phyloP scores from a whole-genome alignment of 495 filamentous ascomycete genomes.

The Baudoinia panamericana region DNA sequence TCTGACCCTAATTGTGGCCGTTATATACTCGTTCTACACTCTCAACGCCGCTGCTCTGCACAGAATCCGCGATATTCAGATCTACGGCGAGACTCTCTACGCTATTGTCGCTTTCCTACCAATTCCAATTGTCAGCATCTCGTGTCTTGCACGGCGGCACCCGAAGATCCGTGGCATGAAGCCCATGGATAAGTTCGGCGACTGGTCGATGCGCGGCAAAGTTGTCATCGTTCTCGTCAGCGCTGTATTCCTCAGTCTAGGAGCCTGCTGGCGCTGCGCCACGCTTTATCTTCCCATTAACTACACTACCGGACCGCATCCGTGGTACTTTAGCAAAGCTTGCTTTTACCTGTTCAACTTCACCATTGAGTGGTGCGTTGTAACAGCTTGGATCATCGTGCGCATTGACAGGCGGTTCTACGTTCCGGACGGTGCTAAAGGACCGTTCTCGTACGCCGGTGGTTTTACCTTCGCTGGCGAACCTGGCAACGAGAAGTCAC shows the following conservation, averaged over 20 bases:
- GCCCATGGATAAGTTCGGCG: constrained; percentile 55
- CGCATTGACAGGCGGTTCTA: constrained; percentile 29
- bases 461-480: constrained; percentile 21
- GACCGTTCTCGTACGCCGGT: constrained; percentile 20
- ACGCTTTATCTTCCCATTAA: constrained; percentile 39
- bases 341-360: constrained; percentile 40
- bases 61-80: constrained; percentile 49
- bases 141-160: constrained; percentile 39
- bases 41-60: constrained; percentile 37
- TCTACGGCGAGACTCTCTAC: constrained; percentile 54
- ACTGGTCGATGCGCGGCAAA: constrained; percentile 53
- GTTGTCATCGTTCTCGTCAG: constrained; percentile 45
- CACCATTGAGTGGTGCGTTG: constrained; percentile 27
- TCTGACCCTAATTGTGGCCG: constrained; percentile 53
- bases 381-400: constrained; percentile 23
- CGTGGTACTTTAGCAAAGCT: constrained; percentile 54
- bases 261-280: constrained; percentile 55
- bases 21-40: constrained; percentile 55
- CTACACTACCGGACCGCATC: constrained; percentile 33
- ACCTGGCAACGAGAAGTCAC: constrained; percentile 17
- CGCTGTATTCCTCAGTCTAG: constrained; percentile 46
- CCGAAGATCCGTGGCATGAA: constrained; percentile 5
- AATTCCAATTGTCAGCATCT: constrained; percentile 44
- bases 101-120: constrained; percentile 64
- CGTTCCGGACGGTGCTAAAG: constrained; percentile 29